phyloP scores from a whole-genome alignment of 306 rosid species.

The Sechiopsis laciniata region DNA sequence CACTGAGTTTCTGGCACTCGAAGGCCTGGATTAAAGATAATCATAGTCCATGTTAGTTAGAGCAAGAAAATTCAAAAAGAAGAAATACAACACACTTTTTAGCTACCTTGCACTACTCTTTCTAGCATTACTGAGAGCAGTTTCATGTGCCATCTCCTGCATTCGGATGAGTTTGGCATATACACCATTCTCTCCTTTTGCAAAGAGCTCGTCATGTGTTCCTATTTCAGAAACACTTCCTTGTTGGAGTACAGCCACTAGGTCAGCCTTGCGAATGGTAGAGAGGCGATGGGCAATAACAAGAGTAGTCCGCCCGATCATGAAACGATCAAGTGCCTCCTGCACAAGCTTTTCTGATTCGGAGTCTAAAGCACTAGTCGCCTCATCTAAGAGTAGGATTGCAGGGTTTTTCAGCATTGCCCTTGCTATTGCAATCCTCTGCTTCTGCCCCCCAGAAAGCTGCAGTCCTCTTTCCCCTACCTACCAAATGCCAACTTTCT shows the following conservation, averaged over 20 bases:
- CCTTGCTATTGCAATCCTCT: conserved; percentile 97
- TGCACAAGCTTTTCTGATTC: conserved; percentile 96
- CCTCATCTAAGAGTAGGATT: conserved; percentile 84
- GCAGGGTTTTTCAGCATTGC: conserved; percentile 99
- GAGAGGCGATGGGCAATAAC: conserved; percentile 92
- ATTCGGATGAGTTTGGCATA: conserved; percentile 87
- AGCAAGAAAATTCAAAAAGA: neutral
- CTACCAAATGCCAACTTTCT: conserved; percentile 43
- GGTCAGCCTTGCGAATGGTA: conserved; percentile 89
- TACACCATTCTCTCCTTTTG: conserved; percentile 84
- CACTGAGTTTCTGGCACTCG: conserved; percentile 97
- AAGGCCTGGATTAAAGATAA: conserved; percentile 59
- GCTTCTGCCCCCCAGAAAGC: conserved; percentile 98
- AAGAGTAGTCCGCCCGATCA: conserved; percentile 92
- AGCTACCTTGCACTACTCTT: conserved; percentile 94
- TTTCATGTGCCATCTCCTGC: conserved; percentile 92
- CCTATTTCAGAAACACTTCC: conserved; percentile 88
- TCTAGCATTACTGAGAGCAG: conserved; percentile 83
- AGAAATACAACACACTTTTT: neutral
- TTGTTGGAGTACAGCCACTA: conserved; percentile 76
- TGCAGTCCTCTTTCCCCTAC: conserved; percentile 97
- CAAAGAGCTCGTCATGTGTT: conserved; percentile 81
- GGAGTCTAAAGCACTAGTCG: conserved; percentile 97
- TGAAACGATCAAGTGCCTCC: conserved; percentile 96
- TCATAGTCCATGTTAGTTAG: conserved; percentile 4